These are phyloP conservation scores for Pseudocercospora vitis DNA, from an alignment of 2,329 filamentous ascomycete genomes.

Conservation along the genomic window DNA sequence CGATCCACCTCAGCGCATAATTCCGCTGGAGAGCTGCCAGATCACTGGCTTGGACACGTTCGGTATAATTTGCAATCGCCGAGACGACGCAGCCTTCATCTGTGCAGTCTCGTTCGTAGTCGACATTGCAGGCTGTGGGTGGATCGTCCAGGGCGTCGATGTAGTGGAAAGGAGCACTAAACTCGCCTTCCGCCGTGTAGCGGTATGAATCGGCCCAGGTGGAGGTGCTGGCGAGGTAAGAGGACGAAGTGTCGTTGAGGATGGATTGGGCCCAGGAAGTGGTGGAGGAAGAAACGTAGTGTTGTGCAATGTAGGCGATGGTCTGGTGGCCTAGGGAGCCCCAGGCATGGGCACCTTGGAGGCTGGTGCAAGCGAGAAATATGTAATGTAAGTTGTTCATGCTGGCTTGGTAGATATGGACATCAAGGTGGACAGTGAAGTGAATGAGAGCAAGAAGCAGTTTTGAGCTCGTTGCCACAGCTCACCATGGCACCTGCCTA, in stretches of 20 bases:
- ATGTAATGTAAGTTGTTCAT: neutral
- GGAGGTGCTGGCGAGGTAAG: conserved; percentile 53
- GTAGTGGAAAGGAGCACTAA: conserved; percentile 51
- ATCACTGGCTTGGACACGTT: conserved; percentile 37
- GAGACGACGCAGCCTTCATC: conserved; percentile 52
- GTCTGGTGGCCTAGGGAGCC: conserved; percentile 56
- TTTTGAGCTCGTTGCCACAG: conserved; percentile 9
- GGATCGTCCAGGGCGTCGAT: conserved; percentile 53
- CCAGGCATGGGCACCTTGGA: conserved; percentile 44
- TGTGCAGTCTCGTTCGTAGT: conserved; percentile 54
- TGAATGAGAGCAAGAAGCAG: neutral
- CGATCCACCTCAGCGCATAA: conserved; percentile 52
- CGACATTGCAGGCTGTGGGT: conserved; percentile 49
- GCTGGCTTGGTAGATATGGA: neutral
- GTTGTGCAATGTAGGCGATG: conserved; percentile 55
- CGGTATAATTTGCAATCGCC: conserved; percentile 56
- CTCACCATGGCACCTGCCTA: conserved; percentile 13
- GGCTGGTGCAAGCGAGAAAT: neutral
- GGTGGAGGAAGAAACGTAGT: conserved; percentile 47
- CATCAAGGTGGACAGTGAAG: conserved; percentile 5
- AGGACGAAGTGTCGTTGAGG: conserved; percentile 45
- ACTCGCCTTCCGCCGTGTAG: conserved; percentile 49
- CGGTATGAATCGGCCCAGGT: conserved; percentile 58
- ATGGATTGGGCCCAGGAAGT: conserved; percentile 47
- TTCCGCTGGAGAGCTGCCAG: conserved; percentile 38